Base-by-base conservation (phyloP, 805 yeast genomes). In the Priceomyces carsonii region DNA sequence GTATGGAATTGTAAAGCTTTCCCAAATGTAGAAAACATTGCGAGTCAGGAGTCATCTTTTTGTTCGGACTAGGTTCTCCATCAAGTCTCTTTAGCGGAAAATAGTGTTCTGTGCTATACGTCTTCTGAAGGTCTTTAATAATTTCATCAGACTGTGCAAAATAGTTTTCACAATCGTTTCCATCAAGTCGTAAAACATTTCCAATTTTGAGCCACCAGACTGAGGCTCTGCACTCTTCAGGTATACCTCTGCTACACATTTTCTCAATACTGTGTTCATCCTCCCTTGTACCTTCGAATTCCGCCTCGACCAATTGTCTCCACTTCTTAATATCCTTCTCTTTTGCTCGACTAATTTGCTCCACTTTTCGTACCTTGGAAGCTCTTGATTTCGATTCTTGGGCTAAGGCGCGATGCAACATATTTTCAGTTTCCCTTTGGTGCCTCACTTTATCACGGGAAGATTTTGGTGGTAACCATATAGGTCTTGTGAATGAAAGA, bases 381-480 rank as follows among this genome's bases (percentile, higher is more conserved):
- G 51, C 47, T 23, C 68, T 59, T 18, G 51, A 47, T 22, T 56
- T 42, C 9, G 60, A 43, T 48, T 76, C 80, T 15, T 54, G 46
- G 14, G 57, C 46, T 1, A 76, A 45, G 9, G 78, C 77, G 3
- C 52, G 47, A 29, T 60, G 54, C 22, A 78, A 55, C 26, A 78
- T 41, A 18, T 53, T 45, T 35, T 77, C 74, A 38, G 74, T 78
- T 47, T 79, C 80, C 27, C 58, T 57, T 27, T 74, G 63, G 50
- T 83, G 90, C 40, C 69, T 75, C 18, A 55, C 35, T 12, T 73
- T 71, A 46, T 83, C 89, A 13, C 59, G 55, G 12, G 57, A 51
- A 17, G 73, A 57, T 52, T 83, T 83, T 28, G 88, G 86, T 0
- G 91, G 90, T 24, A 83, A 57, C 63, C 78, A 74, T 1, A 71